Evolutionary conservation across 148 eudicot species (phyloP).

Genomic region (Amaranthus cruentus): DNA sequence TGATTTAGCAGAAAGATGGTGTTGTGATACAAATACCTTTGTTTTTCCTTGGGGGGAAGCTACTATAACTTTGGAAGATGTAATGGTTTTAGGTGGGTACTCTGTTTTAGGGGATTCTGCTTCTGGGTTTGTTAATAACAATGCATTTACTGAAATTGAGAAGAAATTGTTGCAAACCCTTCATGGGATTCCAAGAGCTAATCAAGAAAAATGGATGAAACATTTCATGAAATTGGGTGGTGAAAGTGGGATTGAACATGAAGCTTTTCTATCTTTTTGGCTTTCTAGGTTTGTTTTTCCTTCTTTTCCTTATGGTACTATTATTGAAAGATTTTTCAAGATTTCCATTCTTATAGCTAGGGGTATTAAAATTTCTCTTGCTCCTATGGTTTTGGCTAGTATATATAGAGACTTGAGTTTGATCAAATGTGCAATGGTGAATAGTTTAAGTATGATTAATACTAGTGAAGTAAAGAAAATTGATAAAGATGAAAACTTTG

Average conservation of each 20-base stretch:
- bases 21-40: conserved; percentile 42
- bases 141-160: conserved; percentile 15
- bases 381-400: conserved; percentile 36
- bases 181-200: background rate
- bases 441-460: background rate
- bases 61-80: conserved; percentile 41
- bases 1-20: conserved; percentile 45
- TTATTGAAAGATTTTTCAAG: conserved; percentile 15
- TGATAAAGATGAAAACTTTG: conserved; percentile 3
- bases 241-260: conserved; percentile 33
- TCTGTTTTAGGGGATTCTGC: conserved; percentile 40
- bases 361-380: conserved; percentile 37
- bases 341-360: conserved; percentile 36
- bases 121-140: conserved; percentile 1
- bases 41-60: conserved; percentile 49
- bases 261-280: conserved; percentile 46
- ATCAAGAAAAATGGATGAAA: conserved; percentile 24
- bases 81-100: conserved; percentile 40
- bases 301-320: background rate
- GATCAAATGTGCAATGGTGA: conserved; percentile 18
- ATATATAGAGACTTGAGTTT: conserved; percentile 41
- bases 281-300: conserved; percentile 43
- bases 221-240: conserved; percentile 16
- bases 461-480: background rate
- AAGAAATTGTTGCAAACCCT: conserved; percentile 16